These are phyloP conservation scores for Morella rubra DNA, from an alignment of 306 rosid genomes.

Conservation along the genomic window DNA sequence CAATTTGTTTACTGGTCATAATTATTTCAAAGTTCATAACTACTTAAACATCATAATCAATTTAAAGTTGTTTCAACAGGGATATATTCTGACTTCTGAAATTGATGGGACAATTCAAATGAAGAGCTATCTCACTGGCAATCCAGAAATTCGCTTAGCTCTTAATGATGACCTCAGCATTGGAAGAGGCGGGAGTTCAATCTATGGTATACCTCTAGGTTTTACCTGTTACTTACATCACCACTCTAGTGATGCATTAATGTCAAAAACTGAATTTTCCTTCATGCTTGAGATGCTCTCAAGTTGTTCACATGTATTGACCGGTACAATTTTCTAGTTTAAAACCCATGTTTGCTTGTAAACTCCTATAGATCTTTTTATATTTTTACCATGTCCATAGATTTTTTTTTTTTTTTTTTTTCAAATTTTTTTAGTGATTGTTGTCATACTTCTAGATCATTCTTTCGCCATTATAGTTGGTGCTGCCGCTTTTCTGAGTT, in stretches of 20 bases:
- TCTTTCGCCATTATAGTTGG: conserved; percentile 25
- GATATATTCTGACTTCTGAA: conserved; percentile 85
- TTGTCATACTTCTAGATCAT: conserved; percentile 17
- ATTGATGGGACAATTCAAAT: conserved; percentile 94
- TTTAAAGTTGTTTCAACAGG: conserved; percentile 50
- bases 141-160: conserved; percentile 84
- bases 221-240: neutral
- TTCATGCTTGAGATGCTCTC: conserved; percentile 23
- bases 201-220: conserved; percentile 44
- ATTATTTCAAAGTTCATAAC: neutral
- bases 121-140: conserved; percentile 86
- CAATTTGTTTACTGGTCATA: neutral
- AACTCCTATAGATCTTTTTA: conserved; percentile 5
- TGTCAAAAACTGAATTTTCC: neutral
- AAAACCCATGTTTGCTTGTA: conserved; percentile 3
- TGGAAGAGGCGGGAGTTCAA: conserved; percentile 58
- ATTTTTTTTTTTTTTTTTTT: neutral
- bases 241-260: neutral
- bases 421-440: conserved; percentile 27
- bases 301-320: conserved; percentile 10
- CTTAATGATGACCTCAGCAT: conserved; percentile 81
- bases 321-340: conserved; percentile 10
- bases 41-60: conserved; percentile 3
- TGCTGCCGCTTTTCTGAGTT: conserved; percentile 30
- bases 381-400: no score